These are phyloP conservation scores for Francoa sonchifolia DNA, from an alignment of 441 rosid species.

Conservation along the genomic window DNA sequence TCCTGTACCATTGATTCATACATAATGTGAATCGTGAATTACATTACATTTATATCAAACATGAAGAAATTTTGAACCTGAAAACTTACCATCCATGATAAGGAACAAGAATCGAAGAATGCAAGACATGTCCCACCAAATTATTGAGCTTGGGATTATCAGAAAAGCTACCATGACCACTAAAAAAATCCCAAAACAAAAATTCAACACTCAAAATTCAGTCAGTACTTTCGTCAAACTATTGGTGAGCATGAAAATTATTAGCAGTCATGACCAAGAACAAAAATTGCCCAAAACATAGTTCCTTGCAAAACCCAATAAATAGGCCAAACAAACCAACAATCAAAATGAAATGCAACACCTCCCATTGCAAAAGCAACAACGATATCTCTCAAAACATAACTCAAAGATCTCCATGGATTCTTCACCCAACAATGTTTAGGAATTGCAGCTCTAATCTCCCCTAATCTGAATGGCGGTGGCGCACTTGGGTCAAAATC, in stretches of 20 bases:
- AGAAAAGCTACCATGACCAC: conserved; percentile 96
- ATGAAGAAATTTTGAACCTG: too few relatives aligned
- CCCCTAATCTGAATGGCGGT: conserved; percentile 71
- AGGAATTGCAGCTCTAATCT: conserved; percentile 86
- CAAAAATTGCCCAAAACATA: conserved; percentile 97
- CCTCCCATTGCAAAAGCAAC: conserved; percentile 71
- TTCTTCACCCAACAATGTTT: conserved; percentile 96
- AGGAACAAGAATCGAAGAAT: conserved; percentile 83
- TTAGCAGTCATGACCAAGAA: conserved; percentile 96
- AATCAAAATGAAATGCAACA: conserved; percentile 55
- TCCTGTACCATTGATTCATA: too few relatives aligned
- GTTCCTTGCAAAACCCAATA: conserved; percentile 93
- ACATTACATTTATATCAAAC: too few relatives aligned
- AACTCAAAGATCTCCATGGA: conserved; percentile 87
- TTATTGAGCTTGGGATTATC: conserved; percentile 47
- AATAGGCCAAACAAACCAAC: conserved; percentile 85
- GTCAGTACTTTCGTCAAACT: not conserved
- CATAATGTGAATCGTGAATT: too few relatives aligned
- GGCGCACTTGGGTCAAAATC: conserved; percentile 57
- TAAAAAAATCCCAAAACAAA: conserved; percentile 18
- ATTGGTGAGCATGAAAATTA: not conserved
- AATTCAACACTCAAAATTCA: not conserved
- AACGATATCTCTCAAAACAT: conserved; percentile 73
- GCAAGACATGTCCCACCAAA: conserved; percentile 69
- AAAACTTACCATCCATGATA: conserved; percentile 79